Evolutionary conservation across 805 yeast genomes (phyloP).

Genomic region (Teunomyces lycoperdinae): DNA sequence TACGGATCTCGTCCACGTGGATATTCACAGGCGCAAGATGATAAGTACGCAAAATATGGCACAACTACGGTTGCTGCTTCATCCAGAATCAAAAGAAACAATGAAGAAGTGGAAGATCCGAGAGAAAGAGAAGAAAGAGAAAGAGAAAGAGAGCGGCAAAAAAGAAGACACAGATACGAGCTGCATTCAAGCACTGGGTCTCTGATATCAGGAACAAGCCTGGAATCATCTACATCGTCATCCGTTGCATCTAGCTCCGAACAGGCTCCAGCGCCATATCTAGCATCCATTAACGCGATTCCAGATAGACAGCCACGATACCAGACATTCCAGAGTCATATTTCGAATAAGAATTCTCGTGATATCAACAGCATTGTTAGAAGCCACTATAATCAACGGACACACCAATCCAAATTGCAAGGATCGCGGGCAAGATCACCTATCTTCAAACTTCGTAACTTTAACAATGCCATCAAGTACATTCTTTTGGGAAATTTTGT

Average conservation of each 20-base stretch:
- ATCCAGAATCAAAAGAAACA: slow-evolving; percentile 7
- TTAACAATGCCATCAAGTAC: slow-evolving; percentile 89
- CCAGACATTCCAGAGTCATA: slow-evolving; percentile 38
- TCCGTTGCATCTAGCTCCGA: too few species aligned
- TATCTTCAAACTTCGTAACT: slow-evolving; percentile 79
- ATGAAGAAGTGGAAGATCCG: slow-evolving; percentile 4
- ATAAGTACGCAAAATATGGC: slow-evolving; percentile 18
- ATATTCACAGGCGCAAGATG: slow-evolving; percentile 3
- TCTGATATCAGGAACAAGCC: too few species aligned
- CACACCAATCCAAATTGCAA: slow-evolving; percentile 60
- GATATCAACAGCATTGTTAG: slow-evolving; percentile 68
- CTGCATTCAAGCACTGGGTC: not conserved
- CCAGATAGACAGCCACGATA: slow-evolving; percentile 15
- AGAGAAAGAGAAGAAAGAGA: slow-evolving; percentile 1
- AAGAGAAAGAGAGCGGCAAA: not conserved
- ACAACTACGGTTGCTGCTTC: not conserved
- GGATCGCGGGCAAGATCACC: slow-evolving; percentile 71
- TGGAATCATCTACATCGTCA: too few species aligned
- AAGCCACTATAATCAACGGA: slow-evolving; percentile 81
- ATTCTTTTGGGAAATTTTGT: slow-evolving; percentile 74
- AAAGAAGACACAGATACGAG: not conserved
- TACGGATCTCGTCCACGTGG: slow-evolving; percentile 27
- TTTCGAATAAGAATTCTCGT: slow-evolving; percentile 31
- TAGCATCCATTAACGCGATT: not conserved
- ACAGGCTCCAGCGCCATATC: slow-evolving; percentile 5